A percentile compares a stretch with the other conserved stretches of the same genome.
These are phyloP conservation scores for Penicillium sp. DNA, from an alignment of 2,329 filamentous ascomycete species.

Conservation along the genomic window DNA sequence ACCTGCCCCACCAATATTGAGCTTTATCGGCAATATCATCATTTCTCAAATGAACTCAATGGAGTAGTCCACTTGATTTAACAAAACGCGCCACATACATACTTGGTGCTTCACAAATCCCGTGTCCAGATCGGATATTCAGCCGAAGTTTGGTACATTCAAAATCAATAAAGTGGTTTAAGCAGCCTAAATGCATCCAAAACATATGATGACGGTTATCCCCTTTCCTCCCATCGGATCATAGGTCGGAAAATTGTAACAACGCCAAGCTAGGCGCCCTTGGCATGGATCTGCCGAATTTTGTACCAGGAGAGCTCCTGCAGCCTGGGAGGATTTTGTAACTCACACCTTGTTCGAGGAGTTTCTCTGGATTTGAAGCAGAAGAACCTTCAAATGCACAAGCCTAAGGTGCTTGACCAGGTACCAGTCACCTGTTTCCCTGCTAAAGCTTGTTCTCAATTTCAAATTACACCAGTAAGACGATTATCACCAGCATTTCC, in stretches of 20 bases:
- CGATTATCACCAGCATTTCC: no score
- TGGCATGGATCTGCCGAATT: not conserved
- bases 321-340: no score
- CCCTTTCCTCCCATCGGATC: not conserved
- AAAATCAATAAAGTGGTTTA: not conserved
- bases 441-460: not conserved
- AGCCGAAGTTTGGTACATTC: not conserved
- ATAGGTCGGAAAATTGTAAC: not conserved
- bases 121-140: not conserved
- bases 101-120: not conserved
- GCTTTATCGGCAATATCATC: not conserved
- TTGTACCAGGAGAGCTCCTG: not conserved
- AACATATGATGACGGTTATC: not conserved
- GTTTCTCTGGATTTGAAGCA: no score
- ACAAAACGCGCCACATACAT: not conserved
- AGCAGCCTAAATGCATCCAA: not conserved
- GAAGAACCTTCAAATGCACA: no score
- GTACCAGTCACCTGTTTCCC: not conserved
- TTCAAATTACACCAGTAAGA: no score
- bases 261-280: not conserved
- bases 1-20: not conserved
- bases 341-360: no score
- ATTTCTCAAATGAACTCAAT: not conserved
- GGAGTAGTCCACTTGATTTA: not conserved
- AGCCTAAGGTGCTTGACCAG: not conserved